Evolutionary conservation across 495 filamentous ascomycete species (phyloP).

Genomic region (Trichoderma virens): DNA sequence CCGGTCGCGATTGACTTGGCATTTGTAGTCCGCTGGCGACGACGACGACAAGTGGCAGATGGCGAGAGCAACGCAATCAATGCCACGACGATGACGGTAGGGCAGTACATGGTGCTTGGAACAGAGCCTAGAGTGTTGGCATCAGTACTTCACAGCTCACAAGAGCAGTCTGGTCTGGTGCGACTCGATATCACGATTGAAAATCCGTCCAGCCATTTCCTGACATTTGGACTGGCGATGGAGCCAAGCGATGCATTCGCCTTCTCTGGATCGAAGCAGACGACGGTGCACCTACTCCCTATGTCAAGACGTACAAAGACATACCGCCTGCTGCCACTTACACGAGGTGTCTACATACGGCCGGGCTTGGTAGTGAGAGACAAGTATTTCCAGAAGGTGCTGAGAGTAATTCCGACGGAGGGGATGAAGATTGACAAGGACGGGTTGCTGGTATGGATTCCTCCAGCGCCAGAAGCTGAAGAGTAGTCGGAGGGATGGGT

Average conservation of each 20-base stretch:
- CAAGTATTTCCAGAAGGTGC: conserved; percentile 79
- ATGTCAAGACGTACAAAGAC: conserved; percentile 60
- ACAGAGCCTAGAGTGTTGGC: conserved; percentile 85
- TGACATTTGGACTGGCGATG: conserved; percentile 88
- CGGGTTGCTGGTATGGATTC: conserved; percentile 61
- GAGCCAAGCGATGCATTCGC: conserved; percentile 88
- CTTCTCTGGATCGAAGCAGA: conserved; percentile 81
- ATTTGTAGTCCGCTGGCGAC: conserved; percentile 71
- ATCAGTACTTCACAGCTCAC: conserved; percentile 39
- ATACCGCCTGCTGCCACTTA: conserved; percentile 59
- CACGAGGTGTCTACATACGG: conserved; percentile 61
- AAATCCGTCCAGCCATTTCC: conserved; percentile 88
- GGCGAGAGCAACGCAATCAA: conserved; percentile 33
- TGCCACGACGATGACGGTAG: conserved; percentile 58
- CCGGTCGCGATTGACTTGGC: conserved; percentile 63
- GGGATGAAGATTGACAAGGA: conserved; percentile 69
- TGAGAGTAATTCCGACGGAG: conserved; percentile 63
- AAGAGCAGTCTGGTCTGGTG: conserved; percentile 20
- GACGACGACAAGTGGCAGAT: conserved; percentile 24
- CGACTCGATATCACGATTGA: conserved; percentile 65
- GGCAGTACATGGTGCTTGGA: conserved; percentile 68
- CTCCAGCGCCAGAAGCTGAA: conserved; percentile 29
- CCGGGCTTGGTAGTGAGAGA: conserved; percentile 67
- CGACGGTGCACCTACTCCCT: conserved; percentile 68
- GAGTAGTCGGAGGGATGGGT: neutral